Evolutionary conservation across 768 basidiomycete species (phyloP).

Genomic region (Xanthoconium purpureum): DNA sequence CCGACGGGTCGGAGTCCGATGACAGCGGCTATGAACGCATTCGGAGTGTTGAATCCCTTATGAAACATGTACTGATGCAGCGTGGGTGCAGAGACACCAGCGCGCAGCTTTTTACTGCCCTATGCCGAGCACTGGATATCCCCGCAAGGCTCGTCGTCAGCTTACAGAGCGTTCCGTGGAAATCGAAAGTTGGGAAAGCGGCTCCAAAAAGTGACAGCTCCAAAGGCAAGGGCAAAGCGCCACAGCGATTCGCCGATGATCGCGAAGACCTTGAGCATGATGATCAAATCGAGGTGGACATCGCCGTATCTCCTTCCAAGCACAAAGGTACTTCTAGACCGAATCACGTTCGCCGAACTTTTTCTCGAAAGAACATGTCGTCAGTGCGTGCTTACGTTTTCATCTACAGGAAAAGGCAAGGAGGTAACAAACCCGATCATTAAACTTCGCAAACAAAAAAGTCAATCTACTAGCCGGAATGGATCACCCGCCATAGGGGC

Average conservation of each 20-base stretch:
- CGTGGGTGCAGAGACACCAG: slow-evolving; percentile 81
- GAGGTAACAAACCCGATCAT: slow-evolving; percentile 54
- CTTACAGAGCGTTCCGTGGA: slow-evolving; percentile 91
- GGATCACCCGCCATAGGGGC: slow-evolving; percentile 18
- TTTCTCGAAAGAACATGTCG: slow-evolving; percentile 1
- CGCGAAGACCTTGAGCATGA: slow-evolving; percentile 27
- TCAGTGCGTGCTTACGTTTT: slow-evolving; percentile 6
- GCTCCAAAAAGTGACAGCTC: slow-evolving; percentile 38
- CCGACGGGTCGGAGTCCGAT: slow-evolving; percentile 40
- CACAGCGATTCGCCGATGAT: slow-evolving; percentile 18
- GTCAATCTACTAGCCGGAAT: slow-evolving; percentile 45
- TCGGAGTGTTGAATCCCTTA: slow-evolving; percentile 77
- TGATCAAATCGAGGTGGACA: slow-evolving; percentile 39
- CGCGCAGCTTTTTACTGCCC: slow-evolving; percentile 86
- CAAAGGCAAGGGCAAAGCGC: slow-evolving; percentile 37
- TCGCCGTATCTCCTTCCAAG: slow-evolving; percentile 30
- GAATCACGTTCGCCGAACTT: slow-evolving; percentile 1
- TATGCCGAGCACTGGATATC: slow-evolving; percentile 82
- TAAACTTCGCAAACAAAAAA: slow-evolving; percentile 55
- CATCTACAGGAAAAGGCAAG: slow-evolving; percentile 51
- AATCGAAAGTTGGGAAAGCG: slow-evolving; percentile 57
- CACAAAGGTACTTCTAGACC: slow-evolving; percentile 32
- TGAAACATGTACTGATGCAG: slow-evolving; percentile 86
- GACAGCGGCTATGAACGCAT: slow-evolving; percentile 61
- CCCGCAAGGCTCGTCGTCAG: slow-evolving; percentile 87